These are phyloP conservation scores for Fraxinus anomala DNA, from an alignment of 257 asterid species.

Conservation along the genomic window DNA sequence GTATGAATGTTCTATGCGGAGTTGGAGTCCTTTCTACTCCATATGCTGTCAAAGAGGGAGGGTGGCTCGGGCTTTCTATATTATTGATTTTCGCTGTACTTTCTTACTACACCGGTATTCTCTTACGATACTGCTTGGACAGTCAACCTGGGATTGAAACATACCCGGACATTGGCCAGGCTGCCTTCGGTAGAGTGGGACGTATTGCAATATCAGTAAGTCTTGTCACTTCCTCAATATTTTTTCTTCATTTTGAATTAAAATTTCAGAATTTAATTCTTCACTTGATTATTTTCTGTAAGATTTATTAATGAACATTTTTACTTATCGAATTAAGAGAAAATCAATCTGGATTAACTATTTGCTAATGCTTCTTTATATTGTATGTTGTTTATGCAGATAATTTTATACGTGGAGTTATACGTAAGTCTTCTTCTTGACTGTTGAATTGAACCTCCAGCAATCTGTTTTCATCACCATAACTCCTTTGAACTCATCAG, in stretches of 20 bases:
- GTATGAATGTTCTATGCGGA: slow-evolving; percentile 94
- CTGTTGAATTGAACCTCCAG: neutral
- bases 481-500: neutral
- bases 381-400: slow-evolving; percentile 54
- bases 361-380: slow-evolving; percentile 30
- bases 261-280: neutral
- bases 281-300: neutral
- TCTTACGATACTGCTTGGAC: slow-evolving; percentile 77
- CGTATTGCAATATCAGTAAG: slow-evolving; percentile 83
- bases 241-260: slow-evolving; percentile 7
- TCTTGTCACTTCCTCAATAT: slow-evolving; percentile 6
- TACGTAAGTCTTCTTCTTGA: slow-evolving; percentile 63
- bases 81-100: slow-evolving; percentile 65
- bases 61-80: slow-evolving; percentile 87
- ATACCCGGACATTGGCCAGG: slow-evolving; percentile 97
- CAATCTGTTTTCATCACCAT: neutral
- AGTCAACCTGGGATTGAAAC: slow-evolving; percentile 95
- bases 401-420: slow-evolving; percentile 78
- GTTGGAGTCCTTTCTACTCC: slow-evolving; percentile 98
- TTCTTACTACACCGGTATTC: slow-evolving; percentile 91
- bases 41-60: slow-evolving; percentile 91
- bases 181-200: slow-evolving; percentile 87
- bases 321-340: neutral
- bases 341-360: neutral
- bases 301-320: neutral